Base-by-base conservation (phyloP, 441 rosid genomes). In the Erodium chrysanthum region DNA sequence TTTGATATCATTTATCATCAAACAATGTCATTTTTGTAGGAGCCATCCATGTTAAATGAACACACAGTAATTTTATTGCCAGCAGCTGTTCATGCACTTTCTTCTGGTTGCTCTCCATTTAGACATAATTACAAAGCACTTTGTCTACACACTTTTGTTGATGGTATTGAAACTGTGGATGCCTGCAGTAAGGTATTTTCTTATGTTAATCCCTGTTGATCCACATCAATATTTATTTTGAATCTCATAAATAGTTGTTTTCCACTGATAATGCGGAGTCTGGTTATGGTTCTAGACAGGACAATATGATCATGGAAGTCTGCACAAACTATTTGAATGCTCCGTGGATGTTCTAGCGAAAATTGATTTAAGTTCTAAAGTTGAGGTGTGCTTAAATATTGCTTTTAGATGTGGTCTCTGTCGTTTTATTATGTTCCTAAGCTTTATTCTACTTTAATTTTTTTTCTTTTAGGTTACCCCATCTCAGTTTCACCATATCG, bases 281-380 rank as follows among this genome's bases (percentile, higher is more conserved):
- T 77, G 62, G 40, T 78, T 44, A 25, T 77, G 61, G 69, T 66
- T 83, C 66, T 75, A 92, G 96, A 71, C 73, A 67, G 84, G 81
- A 70, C 92, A 84, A 74, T 52, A 65, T 72, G 90, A 84, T 64
- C 75, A 58, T 21, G 83, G 71, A 76, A 81, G 78, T 74, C 75
- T 61, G 58, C 75, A 71, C 71, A 86, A 88, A 74, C 67, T 72
- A 72, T 90, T 90, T 76, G 96, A 88, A 74, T 91, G 90, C 78
- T 94, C 85, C 73, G 86, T 82, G 75, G 97, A 91, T 75, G 88
- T 85, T 74, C 88, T 94, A 66, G 78, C 96, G 50, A 83, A 78
- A 76, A 70, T 87, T 78, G 74, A 75, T 74, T 61, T 69, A 60
- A 73, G 68, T 66, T 74, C 87, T 79, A 77, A 29, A 54, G 37